Conservation (phyloP, 257 asterid genomes). For the Solanum infundibuliforme region DNA sequence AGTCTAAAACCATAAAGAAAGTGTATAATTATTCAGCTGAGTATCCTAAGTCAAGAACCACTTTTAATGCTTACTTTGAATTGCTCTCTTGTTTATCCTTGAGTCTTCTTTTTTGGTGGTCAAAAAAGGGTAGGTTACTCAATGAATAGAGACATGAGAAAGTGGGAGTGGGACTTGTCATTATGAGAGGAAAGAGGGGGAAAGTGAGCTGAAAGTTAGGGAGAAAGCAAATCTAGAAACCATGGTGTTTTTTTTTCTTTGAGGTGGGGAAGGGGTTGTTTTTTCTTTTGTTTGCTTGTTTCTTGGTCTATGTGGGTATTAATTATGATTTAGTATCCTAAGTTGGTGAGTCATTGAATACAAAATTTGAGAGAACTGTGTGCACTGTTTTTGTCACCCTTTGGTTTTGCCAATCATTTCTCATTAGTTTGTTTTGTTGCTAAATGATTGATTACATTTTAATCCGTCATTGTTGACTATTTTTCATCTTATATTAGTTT, state of each 20-base stretch:
- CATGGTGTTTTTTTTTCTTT: not conserved
- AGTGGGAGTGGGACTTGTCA: slow-evolving; percentile 24
- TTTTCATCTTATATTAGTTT: not conserved
- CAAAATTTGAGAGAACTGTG: not conserved
- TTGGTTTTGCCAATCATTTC: not conserved
- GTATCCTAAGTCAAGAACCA: not conserved
- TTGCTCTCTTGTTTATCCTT: not conserved
- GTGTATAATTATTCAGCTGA: not conserved
- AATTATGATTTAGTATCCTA: not conserved
- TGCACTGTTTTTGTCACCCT: slow-evolving; percentile 4
- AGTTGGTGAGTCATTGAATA: slow-evolving; percentile 1
- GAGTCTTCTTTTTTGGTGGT: slow-evolving; percentile 9
- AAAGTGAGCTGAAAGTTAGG: not conserved
- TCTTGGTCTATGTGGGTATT: not conserved
- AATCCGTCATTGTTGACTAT: slow-evolving; percentile 1
- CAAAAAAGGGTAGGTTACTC: not conserved
- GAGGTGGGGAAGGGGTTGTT: not conserved
- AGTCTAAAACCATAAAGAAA: not conserved
- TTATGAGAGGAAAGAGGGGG: slow-evolving; percentile 13
- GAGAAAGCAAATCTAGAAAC: slow-evolving; percentile 9
- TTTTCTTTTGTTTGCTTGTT: not conserved
- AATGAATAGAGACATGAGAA: slow-evolving; percentile 21
- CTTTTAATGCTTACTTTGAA: slow-evolving; percentile 19
- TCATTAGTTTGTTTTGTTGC: not conserved
- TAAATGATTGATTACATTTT: not conserved